A percentile compares a stretch with the other conserved stretches of the same genome.
phyloP scores from a whole-genome alignment of 225 moss, liverwort and hornwort species.

The Polytrichum formosum region DNA sequence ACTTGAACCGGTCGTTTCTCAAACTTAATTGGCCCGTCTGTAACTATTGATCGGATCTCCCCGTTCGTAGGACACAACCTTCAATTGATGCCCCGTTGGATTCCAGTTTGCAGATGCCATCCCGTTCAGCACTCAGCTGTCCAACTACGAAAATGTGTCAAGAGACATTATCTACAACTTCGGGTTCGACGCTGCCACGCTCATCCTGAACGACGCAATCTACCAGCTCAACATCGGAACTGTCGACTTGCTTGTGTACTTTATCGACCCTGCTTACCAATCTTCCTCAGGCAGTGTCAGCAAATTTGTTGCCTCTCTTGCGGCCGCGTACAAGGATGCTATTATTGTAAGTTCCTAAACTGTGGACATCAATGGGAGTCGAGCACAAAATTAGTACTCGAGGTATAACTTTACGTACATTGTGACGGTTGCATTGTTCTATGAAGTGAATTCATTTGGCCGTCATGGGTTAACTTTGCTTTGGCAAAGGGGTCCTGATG shows the following conservation, averaged over 20 bases:
- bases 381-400: neutral
- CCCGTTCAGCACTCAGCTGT: constrained; percentile 16
- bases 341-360: constrained; percentile 20
- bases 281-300: neutral
- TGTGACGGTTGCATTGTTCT: no score
- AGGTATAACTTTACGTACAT: no score
- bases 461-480: no score
- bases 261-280: constrained; percentile 19
- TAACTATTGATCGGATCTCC: no score
- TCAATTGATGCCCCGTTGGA: no score
- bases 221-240: constrained; percentile 34
- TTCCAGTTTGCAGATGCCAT: constrained; percentile 5
- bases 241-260: constrained; percentile 31
- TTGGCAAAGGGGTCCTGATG: no score
- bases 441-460: no score
- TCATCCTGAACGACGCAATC: constrained; percentile 33
- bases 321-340: constrained; percentile 9
- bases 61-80: no score
- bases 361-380: neutral
- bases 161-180: constrained; percentile 13
- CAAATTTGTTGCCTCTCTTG: constrained; percentile 15
- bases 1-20: no score
- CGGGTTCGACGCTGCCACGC: constrained; percentile 23
- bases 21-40: no score
- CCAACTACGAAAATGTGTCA: constrained; percentile 5